Base-by-base conservation (phyloP, 2,329 filamentous ascomycete genomes). In the Fusarium algeriense region DNA sequence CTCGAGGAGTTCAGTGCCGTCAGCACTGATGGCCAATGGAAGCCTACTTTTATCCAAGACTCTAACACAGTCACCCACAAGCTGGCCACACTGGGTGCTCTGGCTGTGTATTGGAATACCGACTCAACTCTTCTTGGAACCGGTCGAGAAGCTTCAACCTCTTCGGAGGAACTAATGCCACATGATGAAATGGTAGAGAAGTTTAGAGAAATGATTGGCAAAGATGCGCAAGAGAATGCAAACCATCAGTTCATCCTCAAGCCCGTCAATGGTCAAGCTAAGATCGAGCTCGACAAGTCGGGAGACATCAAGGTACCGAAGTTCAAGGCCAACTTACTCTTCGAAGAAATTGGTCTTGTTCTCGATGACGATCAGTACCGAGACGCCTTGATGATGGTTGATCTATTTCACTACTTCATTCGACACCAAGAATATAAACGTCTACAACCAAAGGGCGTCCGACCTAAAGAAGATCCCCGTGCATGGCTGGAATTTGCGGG, bases 51-150 rank as follows among this genome's bases (percentile, higher is more conserved):
- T 80, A 97, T 99, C 75, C 94, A 98, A 80, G 93, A 95, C 73
- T 92, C 93, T 3, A 90, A 90, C 49, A 87, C 88, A 32, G 92
- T 92, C 15, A 98, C 95, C 26, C 93, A 99, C 84, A 99, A 99
- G 82, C 87, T 99, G 48, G 96, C 95, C 9, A 97, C 92, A 5
- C 86, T 99, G 19, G 94, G 93, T 35, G 94, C 95, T 8, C 83
- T 99, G 54, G 94, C 96, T 5, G 88, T 98, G 13, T 99, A 99
- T 81, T 99, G 97, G 96, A 97, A 99, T 80, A 99, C 96, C 2
- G 95, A 99, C 80, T 90, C 94, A 2, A 87, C 91, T 30, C 87
- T 99, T 7, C 86, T 98, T 45, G 94, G 94, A 15, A 91, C 92
- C 7, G 94, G 94, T 11, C 91, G 92, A 73, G 93, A 96, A 72